Base-by-base conservation (phyloP, 129 eudicot species). In the Escallonia herrerae region DNA sequence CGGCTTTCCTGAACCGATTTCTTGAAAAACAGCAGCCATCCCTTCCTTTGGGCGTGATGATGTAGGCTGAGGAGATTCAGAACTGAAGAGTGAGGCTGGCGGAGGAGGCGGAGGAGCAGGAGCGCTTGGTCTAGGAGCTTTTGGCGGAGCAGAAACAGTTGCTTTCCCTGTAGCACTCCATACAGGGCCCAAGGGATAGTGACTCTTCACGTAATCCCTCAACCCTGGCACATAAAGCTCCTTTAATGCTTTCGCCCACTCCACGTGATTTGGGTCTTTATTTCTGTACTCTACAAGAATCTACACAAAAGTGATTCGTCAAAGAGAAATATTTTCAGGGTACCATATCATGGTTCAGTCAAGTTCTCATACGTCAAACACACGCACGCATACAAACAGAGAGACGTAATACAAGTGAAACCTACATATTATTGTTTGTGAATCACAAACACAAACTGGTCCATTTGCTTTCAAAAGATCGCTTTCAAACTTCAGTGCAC, bases 241-340 rank as follows among this genome's bases (percentile, higher is more conserved):
- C 82, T 93, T 93, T 65, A 93, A 11, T 72, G 96, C 89, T 76
- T 89, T 93, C 15, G 87, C 99, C 99, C 99, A 93, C 76, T 89
- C 96, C 39, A 84, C 93, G 47, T 93, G 99, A 67, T 75, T 77
- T 72, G 87, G 77, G 75, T 93, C 96, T 79, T 93, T 93, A 64
- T 70, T 93, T 80, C 74, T 88, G 73, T 79, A 89, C 77, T 89
- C 96, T 59, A 93, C 83, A 55, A 93, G 96, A 76, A 93, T 74
- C 98, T 88, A 65, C 45, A 13, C 59, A 49, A 38, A 22, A 22
- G 33, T 22, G 33, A 22, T 22, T 22, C 33, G 33, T 22, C 33
- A 22, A 22, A 22, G 33, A 22, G 33, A 22, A 22, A 22, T 22
- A 22, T 22, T 22, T 22, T 22, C 33, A 22, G 1, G 33, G 33